Evolutionary conservation across 805 yeast genomes (phyloP).

Genomic region (Saturnispora diversa): DNA sequence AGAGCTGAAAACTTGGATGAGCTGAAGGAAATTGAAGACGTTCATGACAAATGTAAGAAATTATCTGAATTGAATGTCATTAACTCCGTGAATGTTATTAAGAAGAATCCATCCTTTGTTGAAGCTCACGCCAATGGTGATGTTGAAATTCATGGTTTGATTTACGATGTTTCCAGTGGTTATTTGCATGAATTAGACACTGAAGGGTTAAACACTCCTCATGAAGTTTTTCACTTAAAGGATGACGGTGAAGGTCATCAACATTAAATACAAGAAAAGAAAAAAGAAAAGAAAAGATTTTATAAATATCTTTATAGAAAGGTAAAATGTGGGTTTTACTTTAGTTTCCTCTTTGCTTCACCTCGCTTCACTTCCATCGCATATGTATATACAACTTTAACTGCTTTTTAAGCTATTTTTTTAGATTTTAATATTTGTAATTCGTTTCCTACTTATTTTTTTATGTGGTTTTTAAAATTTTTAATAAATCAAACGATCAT

Average conservation of each 20-base stretch:
- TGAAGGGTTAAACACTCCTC: conserved; percentile 17
- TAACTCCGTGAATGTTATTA: conserved; percentile 60
- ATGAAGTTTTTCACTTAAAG: conserved; percentile 25
- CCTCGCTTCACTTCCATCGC: no score
- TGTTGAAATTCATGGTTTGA: conserved; percentile 72
- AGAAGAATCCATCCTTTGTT: conserved; percentile 57
- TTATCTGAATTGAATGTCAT: conserved; percentile 72
- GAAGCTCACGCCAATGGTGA: conserved; percentile 54
- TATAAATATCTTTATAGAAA: not conserved
- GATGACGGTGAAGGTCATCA: conserved; percentile 11
- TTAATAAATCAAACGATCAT: no score
- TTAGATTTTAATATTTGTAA: no score
- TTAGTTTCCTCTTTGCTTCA: not conserved
- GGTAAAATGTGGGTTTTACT: conserved; percentile 2
- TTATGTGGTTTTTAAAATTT: no score
- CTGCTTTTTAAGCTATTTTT: no score
- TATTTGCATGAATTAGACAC: conserved; percentile 35
- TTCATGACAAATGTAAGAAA: conserved; percentile 46
- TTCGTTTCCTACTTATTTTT: no score
- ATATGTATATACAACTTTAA: no score
- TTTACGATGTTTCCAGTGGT: conserved; percentile 80
- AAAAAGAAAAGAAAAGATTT: not conserved
- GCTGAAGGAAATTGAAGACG: conserved; percentile 43
- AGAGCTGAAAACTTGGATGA: conserved; percentile 49
- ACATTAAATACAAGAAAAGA: conserved; percentile 4